Evolutionary conservation across 305 asterid species (phyloP).

Genomic region (Fraxinus baroniana): DNA sequence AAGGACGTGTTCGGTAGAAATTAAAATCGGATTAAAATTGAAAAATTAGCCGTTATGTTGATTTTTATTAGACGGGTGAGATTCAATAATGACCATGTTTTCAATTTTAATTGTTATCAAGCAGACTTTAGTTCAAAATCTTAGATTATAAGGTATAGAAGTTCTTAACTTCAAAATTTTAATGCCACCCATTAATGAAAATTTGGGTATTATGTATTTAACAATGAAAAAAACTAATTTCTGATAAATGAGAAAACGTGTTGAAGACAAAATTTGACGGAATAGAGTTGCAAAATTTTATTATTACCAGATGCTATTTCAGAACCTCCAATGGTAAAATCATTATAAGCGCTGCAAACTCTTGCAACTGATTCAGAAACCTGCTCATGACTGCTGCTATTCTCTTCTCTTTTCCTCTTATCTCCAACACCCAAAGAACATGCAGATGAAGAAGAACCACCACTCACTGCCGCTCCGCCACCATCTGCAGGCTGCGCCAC

Average conservation of each 20-base stretch:
- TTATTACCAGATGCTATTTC: conserved; percentile 31
- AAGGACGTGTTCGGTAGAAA: too few species aligned
- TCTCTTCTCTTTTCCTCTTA: conserved; percentile 48
- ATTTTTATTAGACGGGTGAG: too few species aligned
- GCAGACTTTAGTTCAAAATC: background rate
- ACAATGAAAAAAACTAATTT: background rate
- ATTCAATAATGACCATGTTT: too few species aligned
- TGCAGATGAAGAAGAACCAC: conserved; percentile 21
- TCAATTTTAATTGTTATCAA: too few species aligned
- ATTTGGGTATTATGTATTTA: background rate
- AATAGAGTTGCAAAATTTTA: background rate
- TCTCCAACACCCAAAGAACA: conserved; percentile 29
- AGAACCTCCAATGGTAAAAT: background rate
- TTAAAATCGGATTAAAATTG: too few species aligned
- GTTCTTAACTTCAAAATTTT: background rate
- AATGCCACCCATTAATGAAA: background rate
- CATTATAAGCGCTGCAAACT: background rate
- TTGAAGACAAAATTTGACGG: too few species aligned
- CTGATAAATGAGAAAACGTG: background rate
- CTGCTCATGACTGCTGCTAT: background rate
- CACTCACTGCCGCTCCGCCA: background rate
- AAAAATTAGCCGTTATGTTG: too few species aligned
- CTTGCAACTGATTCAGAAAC: background rate
- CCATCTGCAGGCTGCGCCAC: conserved; percentile 8
- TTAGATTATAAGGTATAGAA: background rate